Evolutionary conservation across 306 rosid genomes (phyloP).

Genomic region (Castanopsis chinensis): DNA sequence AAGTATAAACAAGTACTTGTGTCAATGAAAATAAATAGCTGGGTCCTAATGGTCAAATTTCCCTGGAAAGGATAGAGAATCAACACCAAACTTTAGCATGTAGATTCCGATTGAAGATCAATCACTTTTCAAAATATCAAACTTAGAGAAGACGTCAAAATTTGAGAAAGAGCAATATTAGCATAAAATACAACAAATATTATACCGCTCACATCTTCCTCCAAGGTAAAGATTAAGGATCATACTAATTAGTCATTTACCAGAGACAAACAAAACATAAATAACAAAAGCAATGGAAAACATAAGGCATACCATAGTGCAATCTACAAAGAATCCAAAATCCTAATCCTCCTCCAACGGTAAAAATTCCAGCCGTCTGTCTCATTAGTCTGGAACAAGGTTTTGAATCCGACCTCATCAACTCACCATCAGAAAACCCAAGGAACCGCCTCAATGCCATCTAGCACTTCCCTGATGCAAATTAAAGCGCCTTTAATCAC

Average conservation of each 20-base stretch:
- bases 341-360: constrained; percentile 82
- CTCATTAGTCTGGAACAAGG: constrained; percentile 87
- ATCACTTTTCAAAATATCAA: neutral
- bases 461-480: constrained; percentile 23
- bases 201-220: neutral
- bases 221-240: neutral
- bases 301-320: constrained; percentile 68
- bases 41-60: neutral
- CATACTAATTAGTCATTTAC: neutral
- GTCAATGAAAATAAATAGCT: neutral
- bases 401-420: constrained; percentile 80
- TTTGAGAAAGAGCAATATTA: neutral
- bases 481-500: constrained; percentile 5
- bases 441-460: constrained; percentile 77
- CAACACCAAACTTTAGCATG: neutral
- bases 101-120: neutral
- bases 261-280: neutral
- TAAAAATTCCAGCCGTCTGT: constrained; percentile 78
- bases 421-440: constrained; percentile 83
- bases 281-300: neutral
- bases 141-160: neutral
- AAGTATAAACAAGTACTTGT: neutral
- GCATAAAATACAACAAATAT: neutral
- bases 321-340: constrained; percentile 89
- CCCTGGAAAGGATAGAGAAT: neutral